These are phyloP conservation scores for Syzygium aromaticum DNA, from an alignment of 345 rosid genomes.

Conservation along the genomic window DNA sequence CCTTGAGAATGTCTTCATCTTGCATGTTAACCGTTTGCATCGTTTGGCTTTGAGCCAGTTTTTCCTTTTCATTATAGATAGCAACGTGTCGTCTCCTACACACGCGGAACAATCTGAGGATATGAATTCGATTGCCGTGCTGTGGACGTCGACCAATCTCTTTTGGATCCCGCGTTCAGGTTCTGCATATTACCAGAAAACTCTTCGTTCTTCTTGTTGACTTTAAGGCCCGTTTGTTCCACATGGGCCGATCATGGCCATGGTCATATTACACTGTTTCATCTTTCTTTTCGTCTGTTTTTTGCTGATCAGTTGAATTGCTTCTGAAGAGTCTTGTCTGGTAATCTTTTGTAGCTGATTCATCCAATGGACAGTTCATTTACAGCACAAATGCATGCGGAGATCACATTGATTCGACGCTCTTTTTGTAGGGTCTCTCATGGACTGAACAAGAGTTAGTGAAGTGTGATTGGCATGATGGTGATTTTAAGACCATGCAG, in stretches of 20 bases:
- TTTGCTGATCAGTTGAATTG: background rate
- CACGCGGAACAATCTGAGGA: background rate
- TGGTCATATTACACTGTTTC: background rate
- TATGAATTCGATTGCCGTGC: background rate
- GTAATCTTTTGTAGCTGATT: background rate
- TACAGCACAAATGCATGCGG: background rate
- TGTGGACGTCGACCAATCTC: background rate
- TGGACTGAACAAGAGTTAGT: background rate
- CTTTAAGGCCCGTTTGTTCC: background rate
- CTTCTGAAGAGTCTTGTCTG: background rate
- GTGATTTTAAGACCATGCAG: background rate
- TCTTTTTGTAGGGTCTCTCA: background rate
- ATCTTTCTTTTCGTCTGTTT: background rate
- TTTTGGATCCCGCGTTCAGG: background rate
- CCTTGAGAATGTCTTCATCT: no score
- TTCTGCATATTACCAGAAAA: no score
- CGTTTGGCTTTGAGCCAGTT: no score
- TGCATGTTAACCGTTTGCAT: no score
- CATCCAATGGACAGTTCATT: background rate
- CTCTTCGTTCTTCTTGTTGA: background rate
- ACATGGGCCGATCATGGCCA: background rate
- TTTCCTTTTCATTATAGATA: no score
- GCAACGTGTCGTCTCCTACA: no score
- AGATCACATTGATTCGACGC: background rate
- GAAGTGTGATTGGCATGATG: background rate